Evolutionary conservation across 495 filamentous ascomycete genomes (phyloP).

Genomic region (Evansstolkia leycettana): DNA sequence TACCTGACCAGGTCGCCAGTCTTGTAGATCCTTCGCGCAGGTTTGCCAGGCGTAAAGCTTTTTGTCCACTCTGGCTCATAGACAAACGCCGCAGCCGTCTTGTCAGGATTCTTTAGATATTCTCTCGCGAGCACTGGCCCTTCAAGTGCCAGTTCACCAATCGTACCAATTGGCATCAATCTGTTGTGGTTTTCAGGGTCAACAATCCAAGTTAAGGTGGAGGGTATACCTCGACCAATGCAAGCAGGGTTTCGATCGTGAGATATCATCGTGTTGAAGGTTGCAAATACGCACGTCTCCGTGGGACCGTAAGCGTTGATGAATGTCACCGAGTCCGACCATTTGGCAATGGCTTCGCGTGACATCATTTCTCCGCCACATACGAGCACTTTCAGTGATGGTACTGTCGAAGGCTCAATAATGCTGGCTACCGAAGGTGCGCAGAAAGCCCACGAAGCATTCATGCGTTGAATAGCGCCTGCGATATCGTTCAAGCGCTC

Average conservation of each 20-base stretch:
- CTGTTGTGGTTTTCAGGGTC: conserved; percentile 35
- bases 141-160: conserved; percentile 42
- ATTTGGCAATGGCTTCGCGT: conserved; percentile 38
- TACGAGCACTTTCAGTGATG: conserved; percentile 29
- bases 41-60: conserved; percentile 8
- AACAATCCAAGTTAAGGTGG: conserved; percentile 41
- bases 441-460: conserved; percentile 38
- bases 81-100: conserved; percentile 38
- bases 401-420: conserved; percentile 33
- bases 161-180: conserved; percentile 37
- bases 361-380: conserved; percentile 37
- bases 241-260: conserved; percentile 23
- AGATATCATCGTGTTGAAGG: conserved; percentile 21
- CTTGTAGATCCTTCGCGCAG: conserved; percentile 28
- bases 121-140: conserved; percentile 36
- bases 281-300: conserved; percentile 33
- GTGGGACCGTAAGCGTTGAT: conserved; percentile 51
- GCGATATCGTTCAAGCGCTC: conserved; percentile 39
- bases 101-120: conserved; percentile 40
- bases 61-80: conserved; percentile 22
- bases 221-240: conserved; percentile 37
- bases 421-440: conserved; percentile 42
- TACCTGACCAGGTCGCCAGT: conserved; percentile 43
- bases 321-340: conserved; percentile 35
- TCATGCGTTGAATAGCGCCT: conserved; percentile 33